Conservation (phyloP, 78 protist genomes). For the Diacronema lutheri region DNA sequence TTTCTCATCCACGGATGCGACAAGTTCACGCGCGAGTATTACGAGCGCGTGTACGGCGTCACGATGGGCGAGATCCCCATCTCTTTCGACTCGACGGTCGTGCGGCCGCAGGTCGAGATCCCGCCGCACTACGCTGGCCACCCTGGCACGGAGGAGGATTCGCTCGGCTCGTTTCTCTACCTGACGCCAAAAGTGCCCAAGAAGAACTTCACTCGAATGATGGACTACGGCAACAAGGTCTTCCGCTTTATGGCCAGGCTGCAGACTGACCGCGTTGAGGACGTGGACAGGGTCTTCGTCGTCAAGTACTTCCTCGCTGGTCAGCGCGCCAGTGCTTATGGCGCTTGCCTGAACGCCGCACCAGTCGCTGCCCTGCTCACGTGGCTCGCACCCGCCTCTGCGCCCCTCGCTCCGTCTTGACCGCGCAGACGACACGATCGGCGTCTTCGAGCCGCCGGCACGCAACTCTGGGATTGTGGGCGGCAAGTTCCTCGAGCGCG, state of each 20-base stretch:
- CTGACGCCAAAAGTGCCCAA: constrained; percentile 67
- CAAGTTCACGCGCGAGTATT: constrained; percentile 50
- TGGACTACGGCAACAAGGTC: constrained; percentile 23
- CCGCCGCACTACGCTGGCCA: constrained; percentile 54
- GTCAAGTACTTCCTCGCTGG: constrained; percentile 55
- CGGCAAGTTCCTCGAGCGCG: constrained; percentile 58
- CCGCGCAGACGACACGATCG: constrained; percentile 60
- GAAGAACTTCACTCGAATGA: constrained; percentile 42
- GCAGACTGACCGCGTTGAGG: constrained; percentile 19
- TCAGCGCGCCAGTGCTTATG: too few species aligned
- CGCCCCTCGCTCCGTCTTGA: too few species aligned
- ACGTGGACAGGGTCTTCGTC: constrained; percentile 54
- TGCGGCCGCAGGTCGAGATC: constrained; percentile 5
- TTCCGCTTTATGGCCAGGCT: constrained; percentile 16
- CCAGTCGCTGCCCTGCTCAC: too few species aligned
- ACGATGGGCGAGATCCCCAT: background rate
- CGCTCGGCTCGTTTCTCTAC: constrained; percentile 37
- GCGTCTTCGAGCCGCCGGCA: constrained; percentile 54
- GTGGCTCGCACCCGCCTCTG: too few species aligned
- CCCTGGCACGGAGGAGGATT: constrained; percentile 69
- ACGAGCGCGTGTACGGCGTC: constrained; percentile 14
- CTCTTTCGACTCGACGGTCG: background rate
- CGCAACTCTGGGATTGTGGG: constrained; percentile 65
- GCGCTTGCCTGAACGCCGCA: too few species aligned
- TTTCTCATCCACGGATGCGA: constrained; percentile 31